Evolutionary conservation across 176 grass and related monocot genomes (phyloP).

Genomic region (Microstegium vimineum): DNA sequence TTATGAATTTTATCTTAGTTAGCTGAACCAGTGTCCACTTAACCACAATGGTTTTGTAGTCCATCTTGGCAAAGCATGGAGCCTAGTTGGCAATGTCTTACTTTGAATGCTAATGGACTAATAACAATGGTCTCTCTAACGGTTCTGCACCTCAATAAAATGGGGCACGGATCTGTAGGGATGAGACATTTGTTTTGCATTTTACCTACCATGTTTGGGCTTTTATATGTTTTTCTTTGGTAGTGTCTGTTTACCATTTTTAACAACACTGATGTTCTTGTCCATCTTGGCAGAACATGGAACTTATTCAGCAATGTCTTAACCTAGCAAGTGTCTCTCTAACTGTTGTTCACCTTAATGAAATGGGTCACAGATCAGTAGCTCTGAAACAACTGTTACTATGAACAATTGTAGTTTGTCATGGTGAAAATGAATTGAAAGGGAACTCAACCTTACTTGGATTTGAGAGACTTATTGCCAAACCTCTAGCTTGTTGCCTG

Average conservation of each 20-base stretch:
- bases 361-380: slow-evolving; percentile 23
- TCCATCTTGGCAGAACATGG: no score
- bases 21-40: background rate
- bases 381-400: slow-evolving; percentile 9
- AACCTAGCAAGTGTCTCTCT: slow-evolving; percentile 28
- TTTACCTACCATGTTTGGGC: background rate
- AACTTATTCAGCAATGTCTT: no score
- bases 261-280: background rate
- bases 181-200: slow-evolving; percentile 9
- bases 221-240: background rate
- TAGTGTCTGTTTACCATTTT: background rate
- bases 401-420: background rate
- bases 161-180: slow-evolving; percentile 32
- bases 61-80: slow-evolving; percentile 33
- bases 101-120: slow-evolving; percentile 63
- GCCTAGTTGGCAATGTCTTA: slow-evolving; percentile 10
- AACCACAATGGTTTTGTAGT: background rate
- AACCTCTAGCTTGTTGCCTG: background rate
- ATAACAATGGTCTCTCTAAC: slow-evolving; percentile 33
- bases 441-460: background rate
- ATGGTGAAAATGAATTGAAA: background rate
- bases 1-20: background rate
- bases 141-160: slow-evolving; percentile 38
- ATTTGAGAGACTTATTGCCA: background rate
- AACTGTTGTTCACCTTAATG: slow-evolving; percentile 37